Evolutionary conservation across 148 eudicot genomes (phyloP).

Genomic region (Camellia sinensis): DNA sequence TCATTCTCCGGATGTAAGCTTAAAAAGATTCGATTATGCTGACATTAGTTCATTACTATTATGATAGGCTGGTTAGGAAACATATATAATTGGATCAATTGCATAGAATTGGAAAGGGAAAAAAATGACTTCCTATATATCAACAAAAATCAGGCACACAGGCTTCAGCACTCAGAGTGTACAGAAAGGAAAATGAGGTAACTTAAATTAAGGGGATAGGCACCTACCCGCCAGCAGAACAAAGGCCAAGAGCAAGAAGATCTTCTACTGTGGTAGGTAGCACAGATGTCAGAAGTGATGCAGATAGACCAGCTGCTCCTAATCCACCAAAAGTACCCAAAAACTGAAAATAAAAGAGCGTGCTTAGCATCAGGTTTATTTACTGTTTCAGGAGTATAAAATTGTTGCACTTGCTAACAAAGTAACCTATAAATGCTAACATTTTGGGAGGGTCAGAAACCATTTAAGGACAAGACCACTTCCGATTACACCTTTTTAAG

Average conservation of each 20-base stretch:
- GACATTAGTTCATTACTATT: not conserved
- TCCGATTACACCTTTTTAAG: not conserved
- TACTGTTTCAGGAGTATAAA: not conserved
- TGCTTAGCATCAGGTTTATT: not conserved
- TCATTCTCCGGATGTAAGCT: not conserved
- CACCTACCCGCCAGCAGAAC: constrained; percentile 96
- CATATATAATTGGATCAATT: not conserved
- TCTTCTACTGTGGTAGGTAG: constrained; percentile 88
- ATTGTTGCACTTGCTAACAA: not conserved
- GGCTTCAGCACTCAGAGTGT: not conserved
- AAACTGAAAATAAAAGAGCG: constrained; percentile 47
- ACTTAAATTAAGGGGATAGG: constrained; percentile 4
- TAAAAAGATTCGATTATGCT: not conserved
- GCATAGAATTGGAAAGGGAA: not conserved
- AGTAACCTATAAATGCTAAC: not conserved
- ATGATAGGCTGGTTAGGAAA: not conserved
- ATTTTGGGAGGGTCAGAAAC: not conserved
- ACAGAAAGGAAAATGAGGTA: not conserved
- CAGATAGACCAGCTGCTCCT: constrained; percentile 94
- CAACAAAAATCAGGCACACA: not conserved
- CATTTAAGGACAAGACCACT: not conserved
- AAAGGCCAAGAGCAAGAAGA: constrained; percentile 97
- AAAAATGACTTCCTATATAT: not conserved
- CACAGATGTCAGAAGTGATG: constrained; percentile 93
- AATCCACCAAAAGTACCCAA: constrained; percentile 91